Evolutionary conservation across 2,329 filamentous ascomycete species (phyloP).

Genomic region (Stagonosporopsis cucurbitacearum): DNA sequence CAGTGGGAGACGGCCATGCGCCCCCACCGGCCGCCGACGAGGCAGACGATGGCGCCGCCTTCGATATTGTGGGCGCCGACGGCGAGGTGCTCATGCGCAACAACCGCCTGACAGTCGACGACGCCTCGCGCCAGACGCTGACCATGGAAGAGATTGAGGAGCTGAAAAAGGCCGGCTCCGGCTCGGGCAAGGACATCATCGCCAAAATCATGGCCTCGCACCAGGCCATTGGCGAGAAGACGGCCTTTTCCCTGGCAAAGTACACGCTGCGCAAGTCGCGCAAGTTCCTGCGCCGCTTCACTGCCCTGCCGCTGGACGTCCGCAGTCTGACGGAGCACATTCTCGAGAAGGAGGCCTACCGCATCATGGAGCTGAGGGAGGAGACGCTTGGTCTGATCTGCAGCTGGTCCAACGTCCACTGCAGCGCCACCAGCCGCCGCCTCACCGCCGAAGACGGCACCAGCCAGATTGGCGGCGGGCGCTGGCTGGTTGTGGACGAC

Average conservation of each 20-base stretch:
- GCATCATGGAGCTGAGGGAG: constrained; percentile 84
- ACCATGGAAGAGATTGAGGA: constrained; percentile 74
- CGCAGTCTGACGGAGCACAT: constrained; percentile 77
- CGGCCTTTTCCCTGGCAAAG: constrained; percentile 89
- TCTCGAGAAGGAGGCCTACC: constrained; percentile 79
- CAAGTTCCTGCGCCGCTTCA: constrained; percentile 91
- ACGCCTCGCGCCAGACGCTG: constrained; percentile 74
- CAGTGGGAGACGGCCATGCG: constrained; percentile 62
- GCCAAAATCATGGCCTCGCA: constrained; percentile 92
- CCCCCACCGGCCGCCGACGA: constrained; percentile 50
- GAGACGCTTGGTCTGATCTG: constrained; percentile 82
- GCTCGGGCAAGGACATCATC: constrained; percentile 86
- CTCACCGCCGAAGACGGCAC: constrained; percentile 40
- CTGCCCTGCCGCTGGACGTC: constrained; percentile 82
- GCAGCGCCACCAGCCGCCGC: constrained; percentile 56
- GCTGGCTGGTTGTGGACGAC: constrained; percentile 87
- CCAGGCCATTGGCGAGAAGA: constrained; percentile 90
- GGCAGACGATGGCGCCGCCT: constrained; percentile 45
- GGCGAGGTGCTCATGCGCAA: constrained; percentile 63
- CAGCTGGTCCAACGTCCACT: constrained; percentile 91
- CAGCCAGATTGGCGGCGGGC: constrained; percentile 56
- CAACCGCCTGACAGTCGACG: constrained; percentile 69
- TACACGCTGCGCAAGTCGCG: constrained; percentile 93
- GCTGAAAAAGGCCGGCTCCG: constrained; percentile 73
- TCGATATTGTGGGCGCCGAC: constrained; percentile 57